Evolutionary conservation across 2,329 filamentous ascomycete genomes (phyloP), one percentile per base, ranked within the genome.

Genomic region (Raffaelea albimanens): DNA sequence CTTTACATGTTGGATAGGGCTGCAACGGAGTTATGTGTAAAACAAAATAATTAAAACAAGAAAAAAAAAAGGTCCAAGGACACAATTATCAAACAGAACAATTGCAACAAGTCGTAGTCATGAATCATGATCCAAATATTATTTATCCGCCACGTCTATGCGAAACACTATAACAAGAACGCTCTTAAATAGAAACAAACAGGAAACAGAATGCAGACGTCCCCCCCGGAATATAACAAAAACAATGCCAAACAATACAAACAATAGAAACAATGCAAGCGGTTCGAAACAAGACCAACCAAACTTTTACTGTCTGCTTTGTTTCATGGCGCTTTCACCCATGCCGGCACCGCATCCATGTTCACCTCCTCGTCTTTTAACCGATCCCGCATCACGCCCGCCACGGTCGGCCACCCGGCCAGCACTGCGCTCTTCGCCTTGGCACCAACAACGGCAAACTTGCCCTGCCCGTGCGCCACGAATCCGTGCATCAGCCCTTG

Each of bases 401-500:
- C 88, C 1, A 87, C 79, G 40, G 68, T 70, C 1, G 90, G 89
- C 69, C 91, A 96, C 0, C 86, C 87, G 1, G 83, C 84, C 31
- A 71, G 70, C 19, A 87, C 64, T 0, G 83, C 75, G 21, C 78
- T 75, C 53, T 75, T 77, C 50, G 75, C 74, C 69, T 82, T 84
- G 21, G 85, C 81, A 3, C 90, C 89, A 45, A 85, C 80, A 40
- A 96, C 86, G 13, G 88, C 89, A 58, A 96, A 89, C 43, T 85
- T 82, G 40, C 76, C 76, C 58, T 82, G 80, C 22, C 76, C 76
- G 58, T 94, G 87, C 16, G 85, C 86, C 23, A 96, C 76, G 59
- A 90, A 96, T 2, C 90, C 91, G 55, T 83, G 81, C 60, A 96
- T 72, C 21, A 95, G 69, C 1, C 85, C 87, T 63, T 95, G 87